Conservation (phyloP, 2,329 filamentous ascomycete species). For the Xylaria multiplex region DNA sequence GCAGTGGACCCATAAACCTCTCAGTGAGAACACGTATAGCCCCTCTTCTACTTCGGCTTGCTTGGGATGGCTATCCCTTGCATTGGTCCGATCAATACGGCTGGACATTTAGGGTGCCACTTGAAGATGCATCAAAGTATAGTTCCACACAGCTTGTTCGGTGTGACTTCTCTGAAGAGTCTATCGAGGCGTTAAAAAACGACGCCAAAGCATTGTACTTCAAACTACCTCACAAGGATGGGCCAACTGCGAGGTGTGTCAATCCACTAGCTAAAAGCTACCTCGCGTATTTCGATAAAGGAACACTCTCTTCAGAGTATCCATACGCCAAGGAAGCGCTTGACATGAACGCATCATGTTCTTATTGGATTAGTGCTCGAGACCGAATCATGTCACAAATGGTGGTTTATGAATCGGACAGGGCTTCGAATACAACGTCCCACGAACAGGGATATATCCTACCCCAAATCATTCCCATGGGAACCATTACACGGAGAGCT, state of each 20-base stretch:
- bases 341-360: constrained; percentile 98
- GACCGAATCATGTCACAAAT: constrained; percentile 95
- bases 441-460: constrained; percentile 79
- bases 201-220: constrained; percentile 78
- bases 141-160: constrained; percentile 74
- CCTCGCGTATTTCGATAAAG: constrained; percentile 88
- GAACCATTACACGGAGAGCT: constrained; percentile 90
- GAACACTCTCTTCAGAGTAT: constrained; percentile 86
- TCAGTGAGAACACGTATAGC: constrained; percentile 89
- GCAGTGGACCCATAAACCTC: constrained; percentile 74
- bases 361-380: constrained; percentile 97
- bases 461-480: constrained; percentile 97
- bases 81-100: constrained; percentile 94
- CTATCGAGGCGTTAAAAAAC: constrained; percentile 70
- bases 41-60: constrained; percentile 81
- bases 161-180: constrained; percentile 81
- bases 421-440: constrained; percentile 40
- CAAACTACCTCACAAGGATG: constrained; percentile 97
- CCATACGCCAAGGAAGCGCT: constrained; percentile 91
- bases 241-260: constrained; percentile 82
- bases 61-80: constrained; percentile 90
- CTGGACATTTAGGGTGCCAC: constrained; percentile 87
- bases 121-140: constrained; percentile 71
- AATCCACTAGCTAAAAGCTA: constrained; percentile 94
- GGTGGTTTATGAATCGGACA: constrained; percentile 84